Evolutionary conservation across 306 rosid genomes (phyloP), one percentile per base, ranked within the genome.

Genomic region (Begonia masoniana): DNA sequence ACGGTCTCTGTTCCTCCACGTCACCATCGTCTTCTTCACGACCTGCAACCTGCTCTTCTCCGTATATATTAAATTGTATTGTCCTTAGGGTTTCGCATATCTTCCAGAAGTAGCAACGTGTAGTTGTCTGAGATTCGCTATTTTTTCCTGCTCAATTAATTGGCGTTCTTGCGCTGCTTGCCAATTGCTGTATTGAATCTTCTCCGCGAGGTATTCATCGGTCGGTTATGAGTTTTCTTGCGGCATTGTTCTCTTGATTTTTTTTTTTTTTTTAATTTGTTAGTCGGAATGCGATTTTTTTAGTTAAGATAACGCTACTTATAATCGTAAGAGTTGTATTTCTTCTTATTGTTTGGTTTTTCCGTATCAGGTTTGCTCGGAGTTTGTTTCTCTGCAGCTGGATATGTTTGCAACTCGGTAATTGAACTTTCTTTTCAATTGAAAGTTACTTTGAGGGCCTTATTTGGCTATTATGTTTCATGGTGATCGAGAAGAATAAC

Each of bases 401-500:
- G 49, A n/a, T 10, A 10, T 45, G 3, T 45, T 45, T 11, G 15
- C 2, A 11, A 10, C 15, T 45, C 15, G 17, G 66, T 61, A 53
- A 42, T 55, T 63, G 24, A 55, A 45, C 24, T 42, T 63, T 53
- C 13, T 59, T 31, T 7, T 31, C 39, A 31, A 31, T 31, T 31
- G 39, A 31, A 31, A 31, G 7, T 31, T 31, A 31, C 39, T 31
- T 31, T 31, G 39, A 31, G 39, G 39, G 39, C 39, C 39, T 5
- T 55, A 54, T 60, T 58, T 26, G 54, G 76, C 67, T 74, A 67
- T 70, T 71, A 59, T 74, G 81, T 77, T 76, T 51, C 55, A 92
- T 92, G 96, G 99, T 96, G 68, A 92, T 92, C 74, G 99, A 83
- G 79, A 92, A 92, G 81, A 87, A 92, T 60, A 83, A 62, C 82